Percentiles rank a stretch among this genome's conserved stretches.
These are phyloP conservation scores for Aquilaria malaccensis DNA, from an alignment of 345 rosid species.

Conservation along the genomic window DNA sequence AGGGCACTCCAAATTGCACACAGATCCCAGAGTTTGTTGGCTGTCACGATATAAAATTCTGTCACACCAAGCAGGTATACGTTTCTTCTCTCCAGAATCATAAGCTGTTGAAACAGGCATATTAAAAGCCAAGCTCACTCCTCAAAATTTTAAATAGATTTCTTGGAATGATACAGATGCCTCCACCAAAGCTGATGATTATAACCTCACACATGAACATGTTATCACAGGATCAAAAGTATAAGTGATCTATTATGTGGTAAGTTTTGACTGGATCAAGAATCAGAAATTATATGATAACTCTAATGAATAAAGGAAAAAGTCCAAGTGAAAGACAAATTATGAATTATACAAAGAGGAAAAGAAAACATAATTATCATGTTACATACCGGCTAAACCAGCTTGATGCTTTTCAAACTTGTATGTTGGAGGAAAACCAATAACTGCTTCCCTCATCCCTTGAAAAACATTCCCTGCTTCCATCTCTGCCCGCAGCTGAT, in stretches of 20 bases:
- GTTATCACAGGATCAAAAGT: no score
- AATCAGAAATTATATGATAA: conserved; percentile 2
- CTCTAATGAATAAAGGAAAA: neutral
- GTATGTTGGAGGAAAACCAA: conserved; percentile 79
- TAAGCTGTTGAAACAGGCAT: conserved; percentile 38
- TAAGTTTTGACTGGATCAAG: neutral
- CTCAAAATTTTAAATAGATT: neutral
- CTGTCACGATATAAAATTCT: conserved; percentile 72
- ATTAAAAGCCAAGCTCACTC: conserved; percentile 1
- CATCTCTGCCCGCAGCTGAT: conserved; percentile 78
- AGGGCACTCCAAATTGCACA: conserved; percentile 68
- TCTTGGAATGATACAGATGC: conserved; percentile 5
- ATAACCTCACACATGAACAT: no score
- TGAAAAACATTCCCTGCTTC: conserved; percentile 75
- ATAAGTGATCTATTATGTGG: neutral
- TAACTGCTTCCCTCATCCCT: conserved; percentile 82
- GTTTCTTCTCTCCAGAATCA: conserved; percentile 82
- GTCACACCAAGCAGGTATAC: conserved; percentile 90
- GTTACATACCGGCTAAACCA: conserved; percentile 62
- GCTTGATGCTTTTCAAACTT: conserved; percentile 65
- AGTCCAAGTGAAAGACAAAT: neutral
- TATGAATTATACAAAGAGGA: neutral
- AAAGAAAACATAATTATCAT: neutral
- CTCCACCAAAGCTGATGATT: neutral
- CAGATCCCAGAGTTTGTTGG: conserved; percentile 35